Conservation (phyloP, 75 land plant genomes). For the Selaginella tamariscina region DNA sequence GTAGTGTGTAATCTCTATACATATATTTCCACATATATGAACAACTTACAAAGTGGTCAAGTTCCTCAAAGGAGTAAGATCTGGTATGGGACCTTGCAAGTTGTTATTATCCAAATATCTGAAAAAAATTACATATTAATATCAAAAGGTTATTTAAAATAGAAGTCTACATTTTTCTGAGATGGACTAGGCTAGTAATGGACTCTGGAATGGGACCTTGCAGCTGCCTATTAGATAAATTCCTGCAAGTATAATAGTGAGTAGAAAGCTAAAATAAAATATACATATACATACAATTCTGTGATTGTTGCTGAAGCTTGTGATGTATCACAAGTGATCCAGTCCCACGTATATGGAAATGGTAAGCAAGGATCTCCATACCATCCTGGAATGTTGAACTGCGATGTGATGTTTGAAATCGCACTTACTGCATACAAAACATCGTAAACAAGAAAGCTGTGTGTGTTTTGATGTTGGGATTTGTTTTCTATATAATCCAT, state of each 20-base stretch:
- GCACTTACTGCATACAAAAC: no score
- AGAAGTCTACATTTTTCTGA: neutral
- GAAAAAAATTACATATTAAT: no score
- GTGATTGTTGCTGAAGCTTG: neutral
- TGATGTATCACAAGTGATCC: neutral
- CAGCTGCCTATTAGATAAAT: neutral
- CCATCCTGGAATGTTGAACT: neutral
- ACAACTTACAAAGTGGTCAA: neutral
- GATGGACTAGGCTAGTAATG: neutral
- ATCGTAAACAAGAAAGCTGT: no score
- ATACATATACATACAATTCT: neutral
- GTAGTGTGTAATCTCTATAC: no score
- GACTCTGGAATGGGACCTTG: neutral
- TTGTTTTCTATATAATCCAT: no score
- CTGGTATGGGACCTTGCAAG: neutral
- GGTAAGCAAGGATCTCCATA: neutral
- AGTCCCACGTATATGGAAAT: neutral
- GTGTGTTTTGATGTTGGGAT: no score
- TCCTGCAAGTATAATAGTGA: neutral
- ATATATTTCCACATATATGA: neutral
- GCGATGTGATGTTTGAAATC: no score
- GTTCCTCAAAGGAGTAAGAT: neutral
- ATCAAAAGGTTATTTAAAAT: neutral
- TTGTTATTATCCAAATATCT: neutral
- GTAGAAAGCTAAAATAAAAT: no score